A percentile compares a stretch with the other conserved stretches of the same genome.
These are phyloP conservation scores for Stenogyne calaminthoides DNA, from an alignment of 305 asterid species.

Conservation along the genomic window DNA sequence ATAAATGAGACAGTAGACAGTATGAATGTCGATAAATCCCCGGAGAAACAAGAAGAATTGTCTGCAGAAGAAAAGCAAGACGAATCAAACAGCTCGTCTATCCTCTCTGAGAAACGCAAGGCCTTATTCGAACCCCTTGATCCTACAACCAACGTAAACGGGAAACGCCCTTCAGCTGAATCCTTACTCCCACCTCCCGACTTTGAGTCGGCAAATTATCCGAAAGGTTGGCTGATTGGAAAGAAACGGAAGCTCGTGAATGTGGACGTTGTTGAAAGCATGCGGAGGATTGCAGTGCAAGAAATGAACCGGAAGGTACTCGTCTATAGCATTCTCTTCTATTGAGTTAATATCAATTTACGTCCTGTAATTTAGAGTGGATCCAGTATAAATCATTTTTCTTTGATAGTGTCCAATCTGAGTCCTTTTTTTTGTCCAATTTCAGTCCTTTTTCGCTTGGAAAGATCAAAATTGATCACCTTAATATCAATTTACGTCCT, in stretches of 20 bases:
- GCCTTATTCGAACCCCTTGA: conserved; percentile 84
- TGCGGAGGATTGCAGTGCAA: conserved; percentile 91
- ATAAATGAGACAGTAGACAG: conserved; percentile 33
- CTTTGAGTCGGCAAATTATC: conserved; percentile 79
- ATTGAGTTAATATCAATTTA: not conserved
- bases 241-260: conserved; percentile 95
- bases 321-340: not conserved
- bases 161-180: conserved; percentile 65
- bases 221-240: conserved; percentile 93
- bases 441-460: not conserved
- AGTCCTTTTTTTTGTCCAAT: too few relatives aligned
- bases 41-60: conserved; percentile 46
- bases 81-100: conserved; percentile 38
- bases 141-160: conserved; percentile 48
- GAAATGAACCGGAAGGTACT: conserved; percentile 93
- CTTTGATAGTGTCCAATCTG: not conserved
- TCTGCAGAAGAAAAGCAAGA: conserved; percentile 35
- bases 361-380: not conserved
- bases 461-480: not conserved
- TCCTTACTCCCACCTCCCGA: conserved; percentile 91
- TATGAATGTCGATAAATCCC: conserved; percentile 35
- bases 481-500: too few relatives aligned
- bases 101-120: conserved; percentile 82
- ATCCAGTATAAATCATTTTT: too few relatives aligned
- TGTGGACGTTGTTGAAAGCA: conserved; percentile 96